Evolutionary conservation across 1,284 basidiomycete genomes (phyloP).

Genomic region (Stereum hirsutum): DNA sequence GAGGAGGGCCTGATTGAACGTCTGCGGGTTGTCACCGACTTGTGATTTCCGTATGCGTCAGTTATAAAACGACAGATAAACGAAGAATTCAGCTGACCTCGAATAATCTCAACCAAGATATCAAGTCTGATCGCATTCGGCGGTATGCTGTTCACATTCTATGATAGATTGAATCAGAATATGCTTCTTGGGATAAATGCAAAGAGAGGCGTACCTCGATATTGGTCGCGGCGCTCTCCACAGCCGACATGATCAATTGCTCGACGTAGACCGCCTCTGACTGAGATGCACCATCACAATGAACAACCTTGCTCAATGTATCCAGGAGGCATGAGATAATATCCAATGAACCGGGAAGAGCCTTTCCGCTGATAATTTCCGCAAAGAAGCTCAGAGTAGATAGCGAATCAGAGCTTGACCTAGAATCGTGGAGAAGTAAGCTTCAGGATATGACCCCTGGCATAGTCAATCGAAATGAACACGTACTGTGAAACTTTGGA

Average conservation of each 20-base stretch:
- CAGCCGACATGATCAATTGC: conserved; percentile 77
- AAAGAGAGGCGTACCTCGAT: conserved; percentile 36
- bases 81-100: conserved; percentile 40
- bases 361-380: conserved; percentile 61
- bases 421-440: conserved; percentile 21
- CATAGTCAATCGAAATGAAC: background rate
- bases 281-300: conserved; percentile 34
- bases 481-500: conserved; percentile 50
- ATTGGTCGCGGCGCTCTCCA: conserved; percentile 62
- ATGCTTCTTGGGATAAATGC: too few relatives aligned
- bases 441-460: conserved; percentile 10
- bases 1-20: conserved; percentile 90
- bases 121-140: conserved; percentile 60
- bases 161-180: conserved; percentile 2
- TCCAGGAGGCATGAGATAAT: conserved; percentile 72
- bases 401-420: background rate
- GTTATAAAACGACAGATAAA: background rate
- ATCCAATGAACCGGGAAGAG: conserved; percentile 60
- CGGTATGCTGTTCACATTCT: conserved; percentile 22
- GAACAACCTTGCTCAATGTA: conserved; percentile 60
- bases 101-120: conserved; percentile 79
- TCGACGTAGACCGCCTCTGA: conserved; percentile 76
- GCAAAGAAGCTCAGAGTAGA: conserved; percentile 45
- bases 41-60: conserved; percentile 4
- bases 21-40: conserved; percentile 90